Evolutionary conservation across 768 basidiomycete genomes (phyloP).

Genomic region (Mrakia frigida): DNA sequence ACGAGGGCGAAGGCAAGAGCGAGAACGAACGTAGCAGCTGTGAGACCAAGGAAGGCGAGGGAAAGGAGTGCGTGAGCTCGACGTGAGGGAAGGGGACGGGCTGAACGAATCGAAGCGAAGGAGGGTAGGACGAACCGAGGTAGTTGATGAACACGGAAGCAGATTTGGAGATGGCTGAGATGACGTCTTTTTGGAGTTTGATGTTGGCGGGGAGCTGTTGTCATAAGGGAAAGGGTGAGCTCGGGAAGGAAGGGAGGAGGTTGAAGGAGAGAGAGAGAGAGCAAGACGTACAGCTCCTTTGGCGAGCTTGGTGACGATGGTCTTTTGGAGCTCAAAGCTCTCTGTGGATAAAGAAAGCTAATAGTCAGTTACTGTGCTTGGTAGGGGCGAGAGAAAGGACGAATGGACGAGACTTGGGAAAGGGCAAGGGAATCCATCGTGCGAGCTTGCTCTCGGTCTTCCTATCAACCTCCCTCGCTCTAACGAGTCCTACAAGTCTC

Average conservation of each 20-base stretch:
- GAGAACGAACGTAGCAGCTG: conserved; percentile 40
- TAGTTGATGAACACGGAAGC: conserved; percentile 96
- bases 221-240: conserved; percentile 14
- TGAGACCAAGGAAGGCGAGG: neutral
- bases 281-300: conserved; percentile 16
- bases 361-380: neutral
- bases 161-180: conserved; percentile 74
- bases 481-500: no score
- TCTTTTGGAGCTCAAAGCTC: conserved; percentile 21
- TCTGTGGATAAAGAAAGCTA: neutral
- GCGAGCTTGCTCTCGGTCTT: no score
- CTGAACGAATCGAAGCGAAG: neutral
- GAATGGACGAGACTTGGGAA: neutral
- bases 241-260: neutral
- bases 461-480: no score
- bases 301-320: conserved; percentile 25
- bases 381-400: neutral
- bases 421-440: neutral
- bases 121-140: conserved; percentile 53
- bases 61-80: neutral
- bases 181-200: conserved; percentile 85
- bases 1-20: neutral
- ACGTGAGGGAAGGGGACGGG: neutral
- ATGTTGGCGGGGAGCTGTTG: conserved; percentile 71
- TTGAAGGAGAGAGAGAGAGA: neutral